phyloP scores from a whole-genome alignment of 108 stramenopile genomes.

The Nannochloropsis gaditana region DNA sequence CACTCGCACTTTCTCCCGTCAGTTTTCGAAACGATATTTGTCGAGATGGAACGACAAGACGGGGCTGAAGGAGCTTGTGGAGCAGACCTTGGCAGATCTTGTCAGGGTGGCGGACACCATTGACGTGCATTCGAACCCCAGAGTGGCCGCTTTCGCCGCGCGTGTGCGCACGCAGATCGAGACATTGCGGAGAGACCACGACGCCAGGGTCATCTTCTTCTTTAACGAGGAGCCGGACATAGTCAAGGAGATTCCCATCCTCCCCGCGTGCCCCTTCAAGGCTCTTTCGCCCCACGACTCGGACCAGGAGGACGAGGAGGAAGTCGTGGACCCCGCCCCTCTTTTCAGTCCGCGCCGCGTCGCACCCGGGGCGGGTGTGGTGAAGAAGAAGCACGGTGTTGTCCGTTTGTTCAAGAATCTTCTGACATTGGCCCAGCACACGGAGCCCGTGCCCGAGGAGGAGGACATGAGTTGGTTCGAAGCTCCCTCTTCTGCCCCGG shows the following conservation, averaged over 20 bases:
- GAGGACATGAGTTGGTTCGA: slow-evolving; percentile 7
- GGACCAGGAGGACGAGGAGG: not conserved
- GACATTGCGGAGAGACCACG: slow-evolving; percentile 14
- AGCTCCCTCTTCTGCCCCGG: not conserved
- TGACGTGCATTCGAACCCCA: not conserved
- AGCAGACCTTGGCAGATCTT: not conserved
- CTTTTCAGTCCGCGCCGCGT: not conserved
- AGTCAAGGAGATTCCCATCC: not conserved
- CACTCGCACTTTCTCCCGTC: not conserved
- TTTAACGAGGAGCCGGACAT: slow-evolving; percentile 3
- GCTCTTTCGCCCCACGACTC: not conserved
- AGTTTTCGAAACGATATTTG: not conserved
- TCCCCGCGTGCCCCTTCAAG: not conserved
- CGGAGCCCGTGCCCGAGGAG: not conserved
- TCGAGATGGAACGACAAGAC: slow-evolving; percentile 7
- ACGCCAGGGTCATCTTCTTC: not conserved
- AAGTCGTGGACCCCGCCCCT: not conserved
- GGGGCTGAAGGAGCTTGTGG: not conserved
- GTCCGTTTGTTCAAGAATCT: slow-evolving; percentile 9
- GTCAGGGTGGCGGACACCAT: not conserved
- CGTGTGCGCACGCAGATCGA: not conserved
- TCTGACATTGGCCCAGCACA: not conserved
- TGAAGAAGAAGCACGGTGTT: not conserved
- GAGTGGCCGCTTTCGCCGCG: not conserved
- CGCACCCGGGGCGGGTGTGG: not conserved